Evolutionary conservation across 192 early-diverging fungal species (phyloP).

Genomic region (Nowakowskiella sp.): DNA sequence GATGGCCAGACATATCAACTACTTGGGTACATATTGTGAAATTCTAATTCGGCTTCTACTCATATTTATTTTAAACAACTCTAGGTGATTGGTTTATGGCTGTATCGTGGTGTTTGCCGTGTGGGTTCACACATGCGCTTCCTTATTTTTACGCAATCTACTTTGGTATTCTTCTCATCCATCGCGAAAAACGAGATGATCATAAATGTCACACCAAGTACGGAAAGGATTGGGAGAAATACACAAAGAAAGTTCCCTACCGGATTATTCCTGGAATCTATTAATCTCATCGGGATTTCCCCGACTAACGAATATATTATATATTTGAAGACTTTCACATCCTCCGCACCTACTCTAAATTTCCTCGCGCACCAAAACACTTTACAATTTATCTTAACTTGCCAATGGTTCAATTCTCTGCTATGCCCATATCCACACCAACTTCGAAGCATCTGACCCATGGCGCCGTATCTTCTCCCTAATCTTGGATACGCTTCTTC

Average conservation of each 20-base stretch:
- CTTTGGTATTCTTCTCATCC: conserved; percentile 83
- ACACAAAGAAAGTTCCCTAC: conserved; percentile 72
- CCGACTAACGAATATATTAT: no score
- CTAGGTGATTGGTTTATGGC: conserved; percentile 87
- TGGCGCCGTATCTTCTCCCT: no score
- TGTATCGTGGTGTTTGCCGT: conserved; percentile 81
- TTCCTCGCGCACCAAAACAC: no score
- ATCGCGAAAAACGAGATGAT: conserved; percentile 84
- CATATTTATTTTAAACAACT: conserved; percentile 4
- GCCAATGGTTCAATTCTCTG: no score
- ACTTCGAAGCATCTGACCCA: no score
- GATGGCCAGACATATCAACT: conserved; percentile 87
- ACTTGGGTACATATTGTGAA: conserved; percentile 44
- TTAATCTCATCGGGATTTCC: conserved; percentile 31
- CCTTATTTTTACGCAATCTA: conserved; percentile 93
- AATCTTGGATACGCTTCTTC: no score
- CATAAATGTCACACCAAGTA: conserved; percentile 87
- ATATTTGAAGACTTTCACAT: no score
- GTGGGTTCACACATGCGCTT: conserved; percentile 68
- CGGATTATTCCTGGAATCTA: conserved; percentile 75
- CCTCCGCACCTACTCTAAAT: no score
- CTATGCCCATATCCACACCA: no score
- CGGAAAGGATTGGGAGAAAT: conserved; percentile 85
- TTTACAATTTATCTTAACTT: no score
- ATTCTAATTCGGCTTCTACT: conserved; percentile 1